Evolutionary conservation across 306 rosid species (phyloP).

Genomic region (Cicer arietinum): DNA sequence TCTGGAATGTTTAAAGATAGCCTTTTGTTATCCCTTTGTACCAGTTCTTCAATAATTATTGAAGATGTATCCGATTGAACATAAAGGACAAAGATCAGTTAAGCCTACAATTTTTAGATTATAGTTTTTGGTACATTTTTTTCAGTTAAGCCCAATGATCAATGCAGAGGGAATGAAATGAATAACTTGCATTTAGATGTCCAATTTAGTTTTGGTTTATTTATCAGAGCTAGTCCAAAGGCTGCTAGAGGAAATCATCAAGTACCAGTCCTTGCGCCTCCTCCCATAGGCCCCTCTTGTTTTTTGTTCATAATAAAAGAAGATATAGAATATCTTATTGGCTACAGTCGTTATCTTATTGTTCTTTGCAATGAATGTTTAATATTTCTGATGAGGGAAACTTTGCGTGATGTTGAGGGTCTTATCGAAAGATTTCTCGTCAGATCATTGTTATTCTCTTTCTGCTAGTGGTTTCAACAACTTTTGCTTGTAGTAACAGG

Average conservation of each 20-base stretch:
- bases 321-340: background rate
- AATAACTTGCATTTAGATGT: constrained; percentile 13
- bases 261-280: constrained; percentile 9
- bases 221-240: constrained; percentile 13
- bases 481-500: constrained; percentile 4
- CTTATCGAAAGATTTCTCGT: background rate
- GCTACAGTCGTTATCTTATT: constrained; percentile 2
- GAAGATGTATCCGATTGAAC: constrained; percentile 9
- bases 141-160: constrained; percentile 23
- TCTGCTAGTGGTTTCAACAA: constrained; percentile 15
- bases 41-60: background rate
- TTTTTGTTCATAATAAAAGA: background rate
- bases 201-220: constrained; percentile 11
- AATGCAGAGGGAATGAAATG: background rate
- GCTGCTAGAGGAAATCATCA: constrained; percentile 15
- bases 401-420: background rate
- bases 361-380: background rate
- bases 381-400: constrained; percentile 13
- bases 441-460: constrained; percentile 8
- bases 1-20: background rate
- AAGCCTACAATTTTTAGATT: background rate
- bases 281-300: background rate
- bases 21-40: constrained; percentile 14
- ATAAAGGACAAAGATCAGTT: constrained; percentile 16
- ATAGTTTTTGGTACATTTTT: constrained; percentile 8